These are phyloP conservation scores for Pseudogymnoascus sp. DNA, from an alignment of 2,329 filamentous ascomycete genomes.

Conservation along the genomic window DNA sequence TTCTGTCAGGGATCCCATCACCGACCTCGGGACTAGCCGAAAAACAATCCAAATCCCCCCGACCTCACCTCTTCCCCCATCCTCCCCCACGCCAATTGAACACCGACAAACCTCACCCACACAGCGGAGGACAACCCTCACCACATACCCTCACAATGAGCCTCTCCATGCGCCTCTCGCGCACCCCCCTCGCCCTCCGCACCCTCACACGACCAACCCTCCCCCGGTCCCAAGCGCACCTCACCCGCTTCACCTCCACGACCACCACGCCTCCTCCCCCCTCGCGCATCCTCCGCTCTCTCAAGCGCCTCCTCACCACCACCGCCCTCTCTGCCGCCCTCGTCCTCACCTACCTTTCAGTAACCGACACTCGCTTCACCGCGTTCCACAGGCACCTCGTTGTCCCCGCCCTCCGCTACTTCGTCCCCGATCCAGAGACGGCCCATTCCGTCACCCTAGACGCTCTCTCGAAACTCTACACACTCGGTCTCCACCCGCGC, in stretches of 20 bases:
- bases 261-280: not conserved
- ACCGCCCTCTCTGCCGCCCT: constrained; percentile 43
- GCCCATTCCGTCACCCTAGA: constrained; percentile 77
- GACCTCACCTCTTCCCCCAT: not conserved
- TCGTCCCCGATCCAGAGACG: constrained; percentile 75
- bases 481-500: constrained; percentile 68
- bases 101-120: not conserved
- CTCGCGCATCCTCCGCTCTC: constrained; percentile 30
- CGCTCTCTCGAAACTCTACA: constrained; percentile 63
- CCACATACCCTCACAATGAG: not conserved
- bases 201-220: not conserved
- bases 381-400: constrained; percentile 56
- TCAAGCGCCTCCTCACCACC: constrained; percentile 44
- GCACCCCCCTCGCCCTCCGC: not conserved
- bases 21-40: not conserved
- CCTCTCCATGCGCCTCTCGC: not conserved
- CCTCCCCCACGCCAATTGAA: not conserved
- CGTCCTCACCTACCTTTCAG: constrained; percentile 52
- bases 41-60: not conserved
- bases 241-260: not conserved
- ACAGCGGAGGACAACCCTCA: not conserved
- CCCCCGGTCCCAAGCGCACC: not conserved
- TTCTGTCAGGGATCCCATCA: not conserved
- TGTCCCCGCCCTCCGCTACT: constrained; percentile 54
- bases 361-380: constrained; percentile 67